Evolutionary conservation across 2,329 filamentous ascomycete species (phyloP).

Genomic region (Pestalotiopsis sp.): DNA sequence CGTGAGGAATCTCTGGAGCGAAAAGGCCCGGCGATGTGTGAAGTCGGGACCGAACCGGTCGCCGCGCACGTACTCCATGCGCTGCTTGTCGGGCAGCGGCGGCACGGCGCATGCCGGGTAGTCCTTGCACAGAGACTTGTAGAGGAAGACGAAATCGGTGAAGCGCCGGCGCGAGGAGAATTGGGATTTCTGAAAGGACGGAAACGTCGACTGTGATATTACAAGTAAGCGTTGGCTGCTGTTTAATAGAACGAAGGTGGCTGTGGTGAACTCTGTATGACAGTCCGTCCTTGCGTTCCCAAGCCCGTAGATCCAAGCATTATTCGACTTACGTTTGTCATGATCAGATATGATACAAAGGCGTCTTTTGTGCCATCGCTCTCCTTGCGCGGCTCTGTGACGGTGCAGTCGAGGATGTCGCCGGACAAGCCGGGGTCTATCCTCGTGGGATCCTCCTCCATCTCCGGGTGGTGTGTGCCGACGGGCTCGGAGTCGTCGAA

Average conservation of each 20-base stretch:
- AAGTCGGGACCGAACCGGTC: constrained; percentile 96
- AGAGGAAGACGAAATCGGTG: constrained; percentile 97
- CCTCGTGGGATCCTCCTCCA: constrained; percentile 48
- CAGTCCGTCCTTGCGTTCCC: background rate
- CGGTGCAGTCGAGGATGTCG: constrained; percentile 81
- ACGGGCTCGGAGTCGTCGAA: constrained; percentile 31
- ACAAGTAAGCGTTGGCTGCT: background rate
- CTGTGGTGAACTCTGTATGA: background rate
- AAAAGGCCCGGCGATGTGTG: constrained; percentile 84
- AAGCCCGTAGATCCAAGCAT: background rate
- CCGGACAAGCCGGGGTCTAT: constrained; percentile 62
- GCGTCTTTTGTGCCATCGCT: constrained; percentile 96
- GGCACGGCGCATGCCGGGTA: constrained; percentile 92
- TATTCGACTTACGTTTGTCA: constrained; percentile 70
- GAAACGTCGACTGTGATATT: constrained; percentile 78
- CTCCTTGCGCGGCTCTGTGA: constrained; percentile 87
- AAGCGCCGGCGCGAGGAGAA: constrained; percentile 87
- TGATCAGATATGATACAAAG: constrained; percentile 94
- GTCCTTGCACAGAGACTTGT: constrained; percentile 84
- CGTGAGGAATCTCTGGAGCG: constrained; percentile 86
- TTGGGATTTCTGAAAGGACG: constrained; percentile 82
- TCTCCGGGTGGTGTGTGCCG: constrained; percentile 37
- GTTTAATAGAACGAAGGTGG: background rate
- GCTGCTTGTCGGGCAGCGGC: constrained; percentile 95
- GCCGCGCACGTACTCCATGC: constrained; percentile 97